A percentile compares a stretch with the other conserved stretches of the same genome.
Conservation (phyloP, 2,329 filamentous ascomycete species). For the Mycosphaerella sp. region DNA sequence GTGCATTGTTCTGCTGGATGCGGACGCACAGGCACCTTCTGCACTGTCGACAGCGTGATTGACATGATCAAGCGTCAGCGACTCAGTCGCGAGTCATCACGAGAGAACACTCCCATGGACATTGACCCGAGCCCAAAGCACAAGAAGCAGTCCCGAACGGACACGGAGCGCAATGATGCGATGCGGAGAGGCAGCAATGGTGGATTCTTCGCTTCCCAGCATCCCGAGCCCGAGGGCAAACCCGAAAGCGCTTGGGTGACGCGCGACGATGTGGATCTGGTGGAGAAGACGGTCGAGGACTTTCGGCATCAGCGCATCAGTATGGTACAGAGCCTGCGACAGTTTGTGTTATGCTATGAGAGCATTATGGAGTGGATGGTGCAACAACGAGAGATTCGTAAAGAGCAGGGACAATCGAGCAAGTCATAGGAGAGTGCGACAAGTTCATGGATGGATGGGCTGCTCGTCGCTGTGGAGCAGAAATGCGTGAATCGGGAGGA, state of each 20-base stretch:
- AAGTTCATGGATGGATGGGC: background rate
- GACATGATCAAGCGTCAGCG: constrained; percentile 92
- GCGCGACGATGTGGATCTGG: constrained; percentile 66
- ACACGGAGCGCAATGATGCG: background rate
- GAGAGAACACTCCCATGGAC: constrained; percentile 42
- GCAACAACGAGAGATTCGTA: constrained; percentile 32
- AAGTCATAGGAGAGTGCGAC: background rate
- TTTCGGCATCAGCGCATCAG: constrained; percentile 82
- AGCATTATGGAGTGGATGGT: constrained; percentile 82
- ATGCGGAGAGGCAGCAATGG: constrained; percentile 6
- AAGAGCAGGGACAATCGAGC: constrained; percentile 1
- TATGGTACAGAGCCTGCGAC: constrained; percentile 92
- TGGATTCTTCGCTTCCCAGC: constrained; percentile 27
- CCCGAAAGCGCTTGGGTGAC: constrained; percentile 56
- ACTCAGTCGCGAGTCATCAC: constrained; percentile 22
- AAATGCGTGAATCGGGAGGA: background rate
- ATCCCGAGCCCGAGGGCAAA: constrained; percentile 26
- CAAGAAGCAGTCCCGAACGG: constrained; percentile 1
- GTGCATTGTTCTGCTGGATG: constrained; percentile 97
- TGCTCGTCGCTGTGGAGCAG: background rate
- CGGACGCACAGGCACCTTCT: constrained; percentile 92
- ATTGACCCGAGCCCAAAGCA: constrained; percentile 24
- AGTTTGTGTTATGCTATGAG: constrained; percentile 96
- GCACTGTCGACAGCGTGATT: constrained; percentile 90
- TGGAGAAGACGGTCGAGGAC: constrained; percentile 82